Evolutionary conservation across 106 monocot species (phyloP), one percentile per base, ranked within the genome.

Genomic region (Triglochin maritima): DNA sequence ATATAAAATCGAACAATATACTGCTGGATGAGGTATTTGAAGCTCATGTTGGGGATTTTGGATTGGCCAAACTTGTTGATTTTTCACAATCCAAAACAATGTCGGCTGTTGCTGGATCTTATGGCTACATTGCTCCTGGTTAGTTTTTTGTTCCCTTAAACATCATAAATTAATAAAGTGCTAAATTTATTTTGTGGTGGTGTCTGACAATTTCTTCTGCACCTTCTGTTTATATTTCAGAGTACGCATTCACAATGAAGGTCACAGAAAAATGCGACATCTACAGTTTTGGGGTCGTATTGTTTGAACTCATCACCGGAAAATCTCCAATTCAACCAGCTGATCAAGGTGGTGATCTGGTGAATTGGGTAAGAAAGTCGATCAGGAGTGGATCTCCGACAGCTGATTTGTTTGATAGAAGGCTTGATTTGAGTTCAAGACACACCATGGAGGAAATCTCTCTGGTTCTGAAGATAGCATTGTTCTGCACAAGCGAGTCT

Each of bases 41-140:
- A 3, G 86, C 86, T 1, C 69, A 63, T 12, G 74, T 86, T n/a
- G 73, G 82, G 11, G 91, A 85, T 50, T 85, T 85, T 58, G 85
- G 85, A 50, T 68, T 81, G 66, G 85, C 85, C 9, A 85, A 81
- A 47, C 47, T 79, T 29, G 60, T 81, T 64, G 81, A 85, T 50
- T 63, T 76, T 2, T 76, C 73, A 4, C 53, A 74, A 44, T 82
- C 85, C 9, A 87, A 81, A 57, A 85, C 85, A 46, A 82, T 87
- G 91, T 87, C 87, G 17, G 85, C 84, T 12, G 80, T 87, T 63
- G 91, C 87, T 50, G 91, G 91, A 41, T 85, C 91, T 46, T 92
- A 87, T 64, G 91, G 91, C 49, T 92, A 92, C 42, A 92, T 92
- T 52, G 91, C 91, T 8, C 91, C 91, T 60, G 91, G 91, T 92